Evolutionary conservation across 345 rosid species (phyloP).

Genomic region (Linum lewisii): DNA sequence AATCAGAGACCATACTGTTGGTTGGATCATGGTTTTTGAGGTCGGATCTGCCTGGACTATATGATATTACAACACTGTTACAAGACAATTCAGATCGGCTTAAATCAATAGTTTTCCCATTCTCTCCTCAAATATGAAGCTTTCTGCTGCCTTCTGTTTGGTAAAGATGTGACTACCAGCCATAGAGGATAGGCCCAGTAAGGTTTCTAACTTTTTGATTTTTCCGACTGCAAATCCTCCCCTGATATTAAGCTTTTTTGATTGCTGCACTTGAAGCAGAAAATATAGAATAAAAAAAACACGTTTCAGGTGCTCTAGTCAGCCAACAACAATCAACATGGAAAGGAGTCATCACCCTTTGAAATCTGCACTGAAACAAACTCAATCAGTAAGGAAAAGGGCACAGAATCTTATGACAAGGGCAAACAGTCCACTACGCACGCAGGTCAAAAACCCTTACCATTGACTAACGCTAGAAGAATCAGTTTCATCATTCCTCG

Average conservation of each 20-base stretch:
- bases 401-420: not conserved
- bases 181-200: too few species aligned
- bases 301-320: conserved; percentile 20
- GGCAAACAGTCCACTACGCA: not conserved
- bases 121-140: too few species aligned
- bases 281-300: conserved; percentile 19
- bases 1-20: too few species aligned
- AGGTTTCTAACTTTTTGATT: not conserved
- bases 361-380: conserved; percentile 21
- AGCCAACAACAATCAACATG: conserved; percentile 17
- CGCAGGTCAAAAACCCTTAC: too few species aligned
- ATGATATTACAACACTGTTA: too few species aligned
- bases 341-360: conserved; percentile 29
- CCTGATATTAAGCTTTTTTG: conserved; percentile 18
- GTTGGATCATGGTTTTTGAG: too few species aligned
- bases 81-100: too few species aligned
- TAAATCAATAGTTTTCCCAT: too few species aligned
- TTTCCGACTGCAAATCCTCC: conserved; percentile 12
- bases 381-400: conserved; percentile 13
- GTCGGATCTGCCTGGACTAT: too few species aligned
- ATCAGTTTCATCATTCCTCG: conserved; percentile 35
- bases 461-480: conserved; percentile 6
- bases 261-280: conserved; percentile 27
- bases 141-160: too few species aligned
- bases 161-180: too few species aligned